Evolutionary conservation across 169 alveolate genomes (phyloP).

Genomic region (Eimeria acervulina): DNA sequence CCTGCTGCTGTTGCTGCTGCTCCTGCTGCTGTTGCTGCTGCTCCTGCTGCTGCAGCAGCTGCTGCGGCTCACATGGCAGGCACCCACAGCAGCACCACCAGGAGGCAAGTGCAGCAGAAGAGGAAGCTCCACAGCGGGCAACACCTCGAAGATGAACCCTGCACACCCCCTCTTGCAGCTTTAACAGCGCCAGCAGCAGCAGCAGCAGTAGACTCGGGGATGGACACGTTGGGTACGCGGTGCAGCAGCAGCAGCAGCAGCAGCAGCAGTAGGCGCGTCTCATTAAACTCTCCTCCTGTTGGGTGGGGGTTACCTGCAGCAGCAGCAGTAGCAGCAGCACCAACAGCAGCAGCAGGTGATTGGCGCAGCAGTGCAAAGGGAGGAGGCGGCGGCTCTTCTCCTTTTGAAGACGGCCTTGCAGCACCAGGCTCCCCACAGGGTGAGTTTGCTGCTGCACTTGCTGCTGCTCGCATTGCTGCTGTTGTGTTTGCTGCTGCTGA

Average conservation of each 20-base stretch:
- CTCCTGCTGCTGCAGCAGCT: neutral
- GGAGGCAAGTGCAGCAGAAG: neutral
- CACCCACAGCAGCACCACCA: neutral
- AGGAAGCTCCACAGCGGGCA: neutral
- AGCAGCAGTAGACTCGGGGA: neutral
- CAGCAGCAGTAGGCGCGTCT: slow-evolving; percentile 46
- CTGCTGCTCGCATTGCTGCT: neutral
- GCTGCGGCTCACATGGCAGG: neutral
- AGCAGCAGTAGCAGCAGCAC: slow-evolving; percentile 16
- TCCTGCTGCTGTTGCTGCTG: neutral
- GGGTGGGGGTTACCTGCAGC: slow-evolving; percentile 28
- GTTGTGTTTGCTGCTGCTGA: neutral
- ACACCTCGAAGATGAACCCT: neutral
- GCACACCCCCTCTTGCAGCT: neutral
- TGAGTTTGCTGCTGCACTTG: neutral
- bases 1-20: neutral
- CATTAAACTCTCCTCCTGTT: neutral
- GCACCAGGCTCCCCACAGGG: slow-evolving; percentile 30
- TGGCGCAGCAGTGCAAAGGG: slow-evolving; percentile 44
- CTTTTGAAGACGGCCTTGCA: neutral
- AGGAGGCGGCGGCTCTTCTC: neutral
- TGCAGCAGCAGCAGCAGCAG: slow-evolving; percentile 60
- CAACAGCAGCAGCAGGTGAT: neutral
- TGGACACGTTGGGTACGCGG: neutral
- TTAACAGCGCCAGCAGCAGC: slow-evolving; percentile 17